Percentiles rank a stretch among this genome's conserved stretches.
Conservation (phyloP, 2,329 filamentous ascomycete species). For the Aspergillus quadricinctus region DNA sequence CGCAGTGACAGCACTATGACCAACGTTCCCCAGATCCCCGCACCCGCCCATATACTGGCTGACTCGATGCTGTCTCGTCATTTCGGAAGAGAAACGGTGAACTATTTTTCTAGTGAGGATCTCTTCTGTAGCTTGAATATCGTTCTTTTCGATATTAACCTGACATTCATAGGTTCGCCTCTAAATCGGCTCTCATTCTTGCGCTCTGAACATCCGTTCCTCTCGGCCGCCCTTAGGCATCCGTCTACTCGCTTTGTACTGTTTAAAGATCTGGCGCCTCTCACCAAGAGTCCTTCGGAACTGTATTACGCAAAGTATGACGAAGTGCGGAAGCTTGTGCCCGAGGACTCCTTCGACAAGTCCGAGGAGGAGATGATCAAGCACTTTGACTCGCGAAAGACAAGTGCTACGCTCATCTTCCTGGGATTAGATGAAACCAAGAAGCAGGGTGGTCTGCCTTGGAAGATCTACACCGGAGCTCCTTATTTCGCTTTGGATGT, state of each 20-base stretch:
- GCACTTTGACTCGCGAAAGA: constrained; percentile 66
- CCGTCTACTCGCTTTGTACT: constrained; percentile 62
- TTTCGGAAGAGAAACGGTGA: constrained; percentile 48
- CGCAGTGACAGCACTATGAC: constrained; percentile 20
- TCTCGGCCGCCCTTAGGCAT: constrained; percentile 46
- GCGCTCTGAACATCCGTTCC: constrained; percentile 44
- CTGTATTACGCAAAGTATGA: constrained; percentile 66
- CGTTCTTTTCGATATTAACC: background rate
- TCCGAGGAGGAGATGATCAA: constrained; percentile 69
- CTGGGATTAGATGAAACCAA: constrained; percentile 71
- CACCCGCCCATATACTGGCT: constrained; percentile 54
- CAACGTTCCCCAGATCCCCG: constrained; percentile 44
- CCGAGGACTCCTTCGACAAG: constrained; percentile 64
- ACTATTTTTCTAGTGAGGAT: constrained; percentile 48
- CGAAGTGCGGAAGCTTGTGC: constrained; percentile 68
- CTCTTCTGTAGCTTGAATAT: background rate
- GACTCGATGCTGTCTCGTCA: constrained; percentile 52
- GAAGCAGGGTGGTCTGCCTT: constrained; percentile 37
- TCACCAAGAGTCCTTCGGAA: constrained; percentile 57
- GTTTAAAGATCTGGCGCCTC: constrained; percentile 72
- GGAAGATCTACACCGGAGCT: constrained; percentile 65
- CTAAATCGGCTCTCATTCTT: constrained; percentile 49
- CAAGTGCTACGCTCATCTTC: constrained; percentile 71
- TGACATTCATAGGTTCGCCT: constrained; percentile 38
- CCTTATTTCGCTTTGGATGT: constrained; percentile 91